Evolutionary conservation across 768 basidiomycete species (phyloP), one percentile per base, ranked within the genome.

Genomic region (Dentipellis sp.): DNA sequence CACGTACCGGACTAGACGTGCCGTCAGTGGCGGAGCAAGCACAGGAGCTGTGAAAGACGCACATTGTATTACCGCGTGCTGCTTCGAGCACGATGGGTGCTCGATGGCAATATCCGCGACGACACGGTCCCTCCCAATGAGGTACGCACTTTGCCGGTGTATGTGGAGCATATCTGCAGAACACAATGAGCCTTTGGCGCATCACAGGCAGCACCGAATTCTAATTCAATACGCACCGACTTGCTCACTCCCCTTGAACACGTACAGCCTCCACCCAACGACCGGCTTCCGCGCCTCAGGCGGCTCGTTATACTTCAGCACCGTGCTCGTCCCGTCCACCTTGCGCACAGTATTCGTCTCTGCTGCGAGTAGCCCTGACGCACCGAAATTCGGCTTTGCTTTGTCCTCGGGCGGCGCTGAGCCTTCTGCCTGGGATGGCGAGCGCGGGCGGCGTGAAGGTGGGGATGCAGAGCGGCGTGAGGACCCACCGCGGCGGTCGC

Each of bases 241-340:
- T 77, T 97, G 89, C 63, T 97, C 93, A 53, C 78, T 80, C 19
- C 90, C 95, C 71, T 98, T 98, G 79, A 98, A 99, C 36, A 97
- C 94, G 66, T 98, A 99, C 59, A 99, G 66, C 67, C 97, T 78
- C 97, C 97, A 98, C 16, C 90, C 88, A 36, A 88, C 70, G 4
- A 77, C 71, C 10, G 97, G 95, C 66, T 94, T 97, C 62, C 97
- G 76, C 29, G 95, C 97, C 75, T 99, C 97, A 6, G 97, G 94
- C 14, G 97, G 97, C 69, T 99, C 97, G 59, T 98, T 94, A 69
- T 99, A 99, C 70, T 98, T 99, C 59, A 99, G 75, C 46, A 97
- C 82, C 6, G 88, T 86, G 63, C 75, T 84, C 52, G 81, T 81
- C n/a, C 89, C 91, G 65, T 91, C 84, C 7, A 75, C 72, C 35